A percentile compares a stretch with the other conserved stretches of the same genome.
Conservation (phyloP, 345 rosid species). For the Lepidium africanum region DNA sequence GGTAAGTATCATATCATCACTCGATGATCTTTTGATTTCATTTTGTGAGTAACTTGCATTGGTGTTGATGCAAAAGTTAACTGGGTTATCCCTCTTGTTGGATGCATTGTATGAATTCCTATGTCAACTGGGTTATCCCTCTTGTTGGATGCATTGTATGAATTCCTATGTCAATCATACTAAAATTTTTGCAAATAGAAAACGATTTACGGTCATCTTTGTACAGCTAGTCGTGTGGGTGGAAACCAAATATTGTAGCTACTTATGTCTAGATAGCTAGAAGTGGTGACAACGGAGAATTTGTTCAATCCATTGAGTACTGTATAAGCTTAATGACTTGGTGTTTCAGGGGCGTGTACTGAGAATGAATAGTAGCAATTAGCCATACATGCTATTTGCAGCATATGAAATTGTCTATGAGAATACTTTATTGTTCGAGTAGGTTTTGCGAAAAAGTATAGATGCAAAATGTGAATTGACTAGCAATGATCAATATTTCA, state of each 20-base stretch:
- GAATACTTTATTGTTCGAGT: background rate
- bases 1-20: constrained; percentile 6
- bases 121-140: background rate
- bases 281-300: background rate
- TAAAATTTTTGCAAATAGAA: background rate
- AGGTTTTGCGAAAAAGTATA: background rate
- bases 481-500: background rate
- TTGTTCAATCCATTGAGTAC: background rate
- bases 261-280: background rate
- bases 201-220: background rate
- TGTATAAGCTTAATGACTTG: background rate
- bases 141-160: background rate
- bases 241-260: background rate
- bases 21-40: background rate
- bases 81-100: background rate
- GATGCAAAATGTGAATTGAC: background rate
- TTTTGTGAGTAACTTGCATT: background rate
- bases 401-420: background rate
- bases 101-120: background rate
- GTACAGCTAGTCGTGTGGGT: background rate
- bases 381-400: background rate
- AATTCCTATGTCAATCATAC: background rate
- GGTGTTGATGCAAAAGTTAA: background rate
- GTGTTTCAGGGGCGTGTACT: background rate
- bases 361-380: background rate